Evolutionary conservation across 129 eudicot genomes (phyloP).

Genomic region (Silybum marianum): DNA sequence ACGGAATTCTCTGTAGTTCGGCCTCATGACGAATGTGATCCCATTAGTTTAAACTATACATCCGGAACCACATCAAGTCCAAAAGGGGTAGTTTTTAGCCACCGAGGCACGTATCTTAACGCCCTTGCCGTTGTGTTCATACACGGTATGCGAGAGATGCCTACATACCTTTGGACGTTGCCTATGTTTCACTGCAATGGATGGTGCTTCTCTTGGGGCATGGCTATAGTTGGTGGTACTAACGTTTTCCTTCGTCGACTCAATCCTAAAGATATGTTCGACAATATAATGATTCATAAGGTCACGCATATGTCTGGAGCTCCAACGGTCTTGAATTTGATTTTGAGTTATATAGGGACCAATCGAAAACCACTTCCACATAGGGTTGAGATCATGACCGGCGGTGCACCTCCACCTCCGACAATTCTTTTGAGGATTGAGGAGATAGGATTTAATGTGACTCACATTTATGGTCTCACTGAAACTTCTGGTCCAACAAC

Average conservation of each 20-base stretch:
- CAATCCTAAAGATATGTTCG: slow-evolving; percentile 48
- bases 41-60: slow-evolving; percentile 71
- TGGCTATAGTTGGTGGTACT: slow-evolving; percentile 76
- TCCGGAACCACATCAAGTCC: slow-evolving; percentile 86
- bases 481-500: slow-evolving; percentile 62
- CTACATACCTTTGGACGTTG: slow-evolving; percentile 74
- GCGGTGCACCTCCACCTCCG: slow-evolving; percentile 69
- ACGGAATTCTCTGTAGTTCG: slow-evolving; percentile 34
- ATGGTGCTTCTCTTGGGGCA: slow-evolving; percentile 79
- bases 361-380: slow-evolving; percentile 51
- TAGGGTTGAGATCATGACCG: slow-evolving; percentile 47
- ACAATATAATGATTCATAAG: slow-evolving; percentile 40
- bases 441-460: slow-evolving; percentile 47
- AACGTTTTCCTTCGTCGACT: slow-evolving; percentile 59
- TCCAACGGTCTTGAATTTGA: slow-evolving; percentile 76
- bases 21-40: slow-evolving; percentile 66
- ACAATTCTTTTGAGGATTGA: slow-evolving; percentile 42
- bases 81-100: slow-evolving; percentile 73
- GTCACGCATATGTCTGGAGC: slow-evolving; percentile 84
- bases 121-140: slow-evolving; percentile 54
- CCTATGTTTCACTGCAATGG: slow-evolving; percentile 91
- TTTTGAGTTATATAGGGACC: slow-evolving; percentile 41
- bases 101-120: slow-evolving; percentile 75
- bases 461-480: slow-evolving; percentile 59
- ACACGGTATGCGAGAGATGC: slow-evolving; percentile 58